Evolutionary conservation across 2,329 filamentous ascomycete species (phyloP).

Genomic region (Epicoccum sorghinum): DNA sequence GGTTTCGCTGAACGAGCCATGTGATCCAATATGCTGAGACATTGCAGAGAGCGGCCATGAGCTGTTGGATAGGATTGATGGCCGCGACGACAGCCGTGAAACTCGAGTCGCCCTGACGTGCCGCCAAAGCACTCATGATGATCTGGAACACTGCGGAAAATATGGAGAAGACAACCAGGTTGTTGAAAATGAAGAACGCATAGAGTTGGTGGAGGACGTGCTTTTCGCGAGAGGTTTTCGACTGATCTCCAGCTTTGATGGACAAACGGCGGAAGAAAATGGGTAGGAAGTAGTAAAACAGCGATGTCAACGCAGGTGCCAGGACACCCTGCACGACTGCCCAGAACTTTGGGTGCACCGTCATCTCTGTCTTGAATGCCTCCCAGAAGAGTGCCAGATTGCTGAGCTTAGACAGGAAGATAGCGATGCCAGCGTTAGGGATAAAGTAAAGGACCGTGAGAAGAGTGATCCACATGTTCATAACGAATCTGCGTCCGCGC

Average conservation of each 20-base stretch:
- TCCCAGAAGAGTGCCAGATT: constrained; percentile 84
- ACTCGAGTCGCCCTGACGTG: constrained; percentile 59
- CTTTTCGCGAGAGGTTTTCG: constrained; percentile 88
- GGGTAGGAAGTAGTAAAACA: constrained; percentile 86
- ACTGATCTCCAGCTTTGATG: constrained; percentile 82
- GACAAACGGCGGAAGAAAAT: constrained; percentile 89
- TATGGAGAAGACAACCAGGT: constrained; percentile 89
- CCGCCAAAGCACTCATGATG: constrained; percentile 51
- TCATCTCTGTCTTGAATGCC: constrained; percentile 71
- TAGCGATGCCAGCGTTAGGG: constrained; percentile 91
- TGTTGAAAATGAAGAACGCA: constrained; percentile 97
- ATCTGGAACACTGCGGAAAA: constrained; percentile 82
- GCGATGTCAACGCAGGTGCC: constrained; percentile 83
- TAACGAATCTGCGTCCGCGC: constrained; percentile 75
- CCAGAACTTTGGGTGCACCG: constrained; percentile 71
- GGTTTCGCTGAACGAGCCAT: constrained; percentile 80
- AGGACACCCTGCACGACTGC: constrained; percentile 89
- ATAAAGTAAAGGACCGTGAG: constrained; percentile 87
- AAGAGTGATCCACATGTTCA: constrained; percentile 81
- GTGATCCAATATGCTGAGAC: constrained; percentile 89
- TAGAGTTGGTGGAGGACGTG: constrained; percentile 92
- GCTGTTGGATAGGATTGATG: constrained; percentile 64
- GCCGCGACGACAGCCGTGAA: constrained; percentile 70
- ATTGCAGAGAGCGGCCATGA: constrained; percentile 77
- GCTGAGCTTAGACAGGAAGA: constrained; percentile 85